phyloP scores from a whole-genome alignment of 164 flowering plant genomes.

The Akebia trifoliata region DNA sequence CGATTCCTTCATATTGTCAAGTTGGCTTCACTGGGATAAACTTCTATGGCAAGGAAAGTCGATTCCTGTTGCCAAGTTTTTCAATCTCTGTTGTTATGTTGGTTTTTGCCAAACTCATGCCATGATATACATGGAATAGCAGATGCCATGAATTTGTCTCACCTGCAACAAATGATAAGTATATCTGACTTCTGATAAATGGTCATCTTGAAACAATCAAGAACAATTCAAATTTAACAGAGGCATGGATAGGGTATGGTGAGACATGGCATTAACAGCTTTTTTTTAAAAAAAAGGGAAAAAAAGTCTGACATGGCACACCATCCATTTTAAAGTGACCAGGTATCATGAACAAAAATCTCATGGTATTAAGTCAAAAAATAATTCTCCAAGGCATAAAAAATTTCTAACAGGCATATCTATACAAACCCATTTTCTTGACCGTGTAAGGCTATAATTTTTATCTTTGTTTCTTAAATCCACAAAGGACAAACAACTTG shows the following conservation, averaged over 20 bases:
- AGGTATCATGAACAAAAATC: too few relatives aligned
- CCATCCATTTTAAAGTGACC: too few relatives aligned
- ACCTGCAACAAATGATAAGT: neutral
- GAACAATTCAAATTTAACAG: neutral
- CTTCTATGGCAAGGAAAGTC: neutral
- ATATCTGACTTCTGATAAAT: neutral
- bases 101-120: neutral
- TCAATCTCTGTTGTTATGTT: too few relatives aligned
- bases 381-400: neutral
- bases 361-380: too few relatives aligned
- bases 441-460: neutral
- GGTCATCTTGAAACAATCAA: neutral
- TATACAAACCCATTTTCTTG: neutral
- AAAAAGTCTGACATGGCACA: too few relatives aligned
- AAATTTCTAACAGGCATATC: neutral
- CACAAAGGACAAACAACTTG: neutral
- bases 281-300: too few relatives aligned
- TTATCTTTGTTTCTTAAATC: neutral
- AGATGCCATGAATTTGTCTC: neutral
- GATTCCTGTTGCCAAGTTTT: too few relatives aligned
- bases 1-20: too few relatives aligned
- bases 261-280: too few relatives aligned
- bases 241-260: too few relatives aligned
- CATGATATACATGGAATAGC: neutral
- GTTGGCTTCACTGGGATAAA: neutral